Evolutionary conservation across 2,329 filamentous ascomycete genomes (phyloP).

Genomic region (Paecilomyces formosus): DNA sequence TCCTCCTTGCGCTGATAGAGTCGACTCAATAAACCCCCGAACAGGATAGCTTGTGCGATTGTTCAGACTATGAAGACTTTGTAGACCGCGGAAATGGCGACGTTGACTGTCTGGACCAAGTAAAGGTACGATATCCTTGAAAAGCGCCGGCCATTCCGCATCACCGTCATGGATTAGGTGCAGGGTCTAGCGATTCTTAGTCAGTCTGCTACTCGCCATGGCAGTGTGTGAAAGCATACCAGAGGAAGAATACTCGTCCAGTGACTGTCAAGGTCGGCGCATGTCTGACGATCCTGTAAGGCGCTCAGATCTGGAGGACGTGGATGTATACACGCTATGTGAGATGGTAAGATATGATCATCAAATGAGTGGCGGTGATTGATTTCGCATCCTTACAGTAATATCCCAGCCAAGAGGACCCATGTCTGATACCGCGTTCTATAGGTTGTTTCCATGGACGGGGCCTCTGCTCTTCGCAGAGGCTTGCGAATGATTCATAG

Average conservation of each 20-base stretch:
- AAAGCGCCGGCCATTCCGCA: constrained; percentile 20
- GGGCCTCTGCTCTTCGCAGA: constrained; percentile 13
- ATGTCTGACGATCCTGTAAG: constrained; percentile 26
- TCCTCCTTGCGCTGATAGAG: constrained; percentile 16
- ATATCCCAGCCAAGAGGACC: constrained; percentile 24
- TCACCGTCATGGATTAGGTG: constrained; percentile 10
- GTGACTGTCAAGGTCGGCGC: constrained; percentile 23
- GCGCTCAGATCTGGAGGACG: constrained; percentile 14
- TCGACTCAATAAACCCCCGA: constrained; percentile 28
- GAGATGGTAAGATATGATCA: background rate
- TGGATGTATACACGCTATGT: constrained; percentile 30
- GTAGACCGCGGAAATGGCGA: constrained; percentile 19
- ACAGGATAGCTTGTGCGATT: constrained; percentile 11
- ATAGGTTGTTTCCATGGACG: constrained; percentile 9
- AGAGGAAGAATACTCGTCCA: constrained; percentile 13
- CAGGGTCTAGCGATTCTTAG: constrained; percentile 11
- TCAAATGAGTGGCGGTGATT: background rate
- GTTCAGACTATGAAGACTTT: constrained; percentile 8
- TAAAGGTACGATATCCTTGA: constrained; percentile 15
- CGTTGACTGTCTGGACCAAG: constrained; percentile 2
- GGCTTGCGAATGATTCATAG: constrained; percentile 12
- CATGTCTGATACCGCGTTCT: constrained; percentile 5
- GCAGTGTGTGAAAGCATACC: constrained; percentile 10
- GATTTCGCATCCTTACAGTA: constrained; percentile 18
- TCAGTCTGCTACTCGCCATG: background rate